Evolutionary conservation across 2,329 filamentous ascomycete genomes (phyloP).

Genomic region (Diaporthe batatas): DNA sequence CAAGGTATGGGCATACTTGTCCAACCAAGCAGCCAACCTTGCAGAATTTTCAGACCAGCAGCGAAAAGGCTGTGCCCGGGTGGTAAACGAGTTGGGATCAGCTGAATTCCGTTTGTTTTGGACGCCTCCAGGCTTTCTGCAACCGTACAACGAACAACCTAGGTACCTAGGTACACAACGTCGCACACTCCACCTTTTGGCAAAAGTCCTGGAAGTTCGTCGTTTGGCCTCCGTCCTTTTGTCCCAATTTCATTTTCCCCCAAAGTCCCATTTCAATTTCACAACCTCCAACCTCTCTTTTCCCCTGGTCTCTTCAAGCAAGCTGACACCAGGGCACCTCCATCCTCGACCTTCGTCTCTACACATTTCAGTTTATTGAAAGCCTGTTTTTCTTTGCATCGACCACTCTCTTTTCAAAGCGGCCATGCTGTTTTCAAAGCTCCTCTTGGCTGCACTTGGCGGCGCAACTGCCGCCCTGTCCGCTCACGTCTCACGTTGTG

Average conservation of each 20-base stretch:
- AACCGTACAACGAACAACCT: not conserved
- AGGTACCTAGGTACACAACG: too few species aligned
- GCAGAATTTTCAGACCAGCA: not conserved
- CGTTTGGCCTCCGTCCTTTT: not conserved
- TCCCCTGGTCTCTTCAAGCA: not conserved
- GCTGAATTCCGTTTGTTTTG: too few species aligned
- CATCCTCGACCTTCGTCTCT: too few species aligned
- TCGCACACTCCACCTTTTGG: too few species aligned
- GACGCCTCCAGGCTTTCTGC: not conserved
- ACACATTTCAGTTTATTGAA: not conserved
- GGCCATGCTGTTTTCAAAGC: constrained; percentile 20
- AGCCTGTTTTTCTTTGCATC: not conserved
- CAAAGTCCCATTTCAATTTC: not conserved
- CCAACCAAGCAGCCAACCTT: not conserved
- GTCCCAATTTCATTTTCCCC: too few species aligned
- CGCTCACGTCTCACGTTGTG: not conserved
- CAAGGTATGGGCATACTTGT: not conserved
- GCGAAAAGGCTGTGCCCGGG: too few species aligned
- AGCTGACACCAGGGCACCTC: too few species aligned
- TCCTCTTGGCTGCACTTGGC: constrained; percentile 6
- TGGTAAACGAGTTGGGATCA: too few species aligned
- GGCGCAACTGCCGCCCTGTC: constrained; percentile 9
- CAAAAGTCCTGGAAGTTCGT: too few species aligned
- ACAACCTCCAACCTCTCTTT: not conserved
- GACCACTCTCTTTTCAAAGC: too few species aligned